Evolutionary conservation across 768 basidiomycete species (phyloP).

Genomic region (Basidioascus undulatus): DNA sequence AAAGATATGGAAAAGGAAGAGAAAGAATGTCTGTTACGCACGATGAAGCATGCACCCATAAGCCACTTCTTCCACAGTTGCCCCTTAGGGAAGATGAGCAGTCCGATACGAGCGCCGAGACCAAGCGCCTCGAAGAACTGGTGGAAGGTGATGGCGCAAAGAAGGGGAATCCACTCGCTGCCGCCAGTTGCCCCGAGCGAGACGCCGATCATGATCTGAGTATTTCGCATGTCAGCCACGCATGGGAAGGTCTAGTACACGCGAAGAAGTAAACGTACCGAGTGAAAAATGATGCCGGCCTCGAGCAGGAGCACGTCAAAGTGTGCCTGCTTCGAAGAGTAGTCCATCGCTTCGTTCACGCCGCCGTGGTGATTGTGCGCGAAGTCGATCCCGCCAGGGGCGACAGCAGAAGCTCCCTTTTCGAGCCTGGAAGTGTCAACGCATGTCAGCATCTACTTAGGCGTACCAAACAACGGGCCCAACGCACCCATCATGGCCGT

Average conservation of each 20-base stretch:
- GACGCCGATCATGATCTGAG: slow-evolving; percentile 19
- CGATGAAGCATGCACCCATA: no score
- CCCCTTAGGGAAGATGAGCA: slow-evolving; percentile 5
- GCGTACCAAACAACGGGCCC: no score
- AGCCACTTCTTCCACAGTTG: slow-evolving; percentile 7
- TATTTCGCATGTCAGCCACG: neutral
- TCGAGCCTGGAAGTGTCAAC: no score
- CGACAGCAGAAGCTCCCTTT: no score
- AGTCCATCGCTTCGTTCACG: no score
- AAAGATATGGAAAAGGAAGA: neutral
- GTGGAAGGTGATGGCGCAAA: slow-evolving; percentile 17
- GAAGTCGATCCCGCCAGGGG: no score
- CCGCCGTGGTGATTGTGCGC: no score
- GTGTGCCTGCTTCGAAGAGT: no score
- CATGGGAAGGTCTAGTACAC: neutral
- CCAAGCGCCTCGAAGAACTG: slow-evolving; percentile 17
- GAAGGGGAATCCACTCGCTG: slow-evolving; percentile 16
- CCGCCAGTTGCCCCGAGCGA: slow-evolving; percentile 14
- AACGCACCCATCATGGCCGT: no score
- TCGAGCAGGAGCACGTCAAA: slow-evolving; percentile 15
- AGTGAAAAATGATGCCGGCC: slow-evolving; percentile 15
- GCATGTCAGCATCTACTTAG: no score
- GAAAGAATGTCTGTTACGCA: slow-evolving; percentile 4
- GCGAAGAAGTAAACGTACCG: neutral
- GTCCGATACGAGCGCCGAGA: slow-evolving; percentile 14